Evolutionary conservation across 805 yeast species (phyloP), one percentile per base, ranked within the genome.

Genomic region (Citeromyces matritensis): DNA sequence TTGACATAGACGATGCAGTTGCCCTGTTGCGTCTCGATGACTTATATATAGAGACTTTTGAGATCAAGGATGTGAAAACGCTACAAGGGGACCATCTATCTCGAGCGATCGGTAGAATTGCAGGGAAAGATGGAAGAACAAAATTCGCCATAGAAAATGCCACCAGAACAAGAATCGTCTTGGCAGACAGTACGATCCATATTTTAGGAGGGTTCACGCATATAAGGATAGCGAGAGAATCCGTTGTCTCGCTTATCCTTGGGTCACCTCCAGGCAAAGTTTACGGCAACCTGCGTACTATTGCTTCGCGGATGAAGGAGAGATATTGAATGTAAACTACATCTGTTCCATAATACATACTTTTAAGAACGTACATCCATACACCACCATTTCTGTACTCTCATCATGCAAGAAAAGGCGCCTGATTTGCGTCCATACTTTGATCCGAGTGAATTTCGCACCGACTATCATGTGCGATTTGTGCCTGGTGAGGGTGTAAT

Each of bases 261-360:
- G 99, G 99, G 62, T 77, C 93, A 38, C 98, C 97, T 26, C 98
- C 98, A 26, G 96, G 97, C 41, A 91, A 91, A 57, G 95, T 91
- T 35, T 91, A 91, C 51, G 97, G 97, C 42, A 91, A 91, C 55
- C 67, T 91, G 55, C 81, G 98, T 60, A 84, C 94, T 25, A 93
- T 91, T 43, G 95, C 97, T 30, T 82, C 96, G 9, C 73, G 98
- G 59, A 72, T 91, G 77, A 91, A 91, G 61, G 98, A 91, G 58
- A 75, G 97, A 48, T 91, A 81, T 55, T 91, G 57, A 31, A n/a
- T n/a, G 21, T 19, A 11, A 14, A 23, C 11, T 32, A 11, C 9
- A n/a, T 32, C 14, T 19, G 12, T 24, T 30, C 17, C 24, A 12
- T 14, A 29, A 23, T 15, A 21, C 10, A 53, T 57, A 8, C 41